Evolutionary conservation across 176 grass and related monocot species (phyloP).

Genomic region (Saccharum spontaneum): DNA sequence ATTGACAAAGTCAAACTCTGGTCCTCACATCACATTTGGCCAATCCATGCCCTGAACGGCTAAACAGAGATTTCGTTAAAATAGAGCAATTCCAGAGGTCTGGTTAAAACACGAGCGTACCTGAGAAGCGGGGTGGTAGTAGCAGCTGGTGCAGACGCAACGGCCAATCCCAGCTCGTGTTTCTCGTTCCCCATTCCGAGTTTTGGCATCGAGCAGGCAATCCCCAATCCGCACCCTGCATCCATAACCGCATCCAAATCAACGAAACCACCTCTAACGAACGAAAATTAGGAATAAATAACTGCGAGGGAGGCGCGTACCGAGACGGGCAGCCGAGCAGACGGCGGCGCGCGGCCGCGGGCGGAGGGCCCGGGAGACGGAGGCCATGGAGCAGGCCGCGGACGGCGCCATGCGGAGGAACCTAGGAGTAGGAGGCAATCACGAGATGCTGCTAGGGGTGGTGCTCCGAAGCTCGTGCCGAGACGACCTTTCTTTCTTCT

Average conservation of each 20-base stretch:
- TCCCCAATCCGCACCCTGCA: conserved; percentile 32
- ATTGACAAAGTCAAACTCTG: conserved; percentile 22
- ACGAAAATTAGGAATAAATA: not conserved
- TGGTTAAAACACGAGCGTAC: conserved; percentile 23
- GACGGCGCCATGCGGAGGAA: conserved; percentile 13
- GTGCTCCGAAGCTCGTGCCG: not conserved
- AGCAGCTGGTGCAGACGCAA: conserved; percentile 27
- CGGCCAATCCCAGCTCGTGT: conserved; percentile 26
- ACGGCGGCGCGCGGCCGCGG: conserved; percentile 12
- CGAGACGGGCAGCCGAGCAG: not conserved
- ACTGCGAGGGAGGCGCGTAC: not conserved
- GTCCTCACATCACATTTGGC: not conserved
- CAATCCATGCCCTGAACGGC: not conserved
- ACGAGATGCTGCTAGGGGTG: not conserved
- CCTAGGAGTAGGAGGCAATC: not conserved
- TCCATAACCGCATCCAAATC: not conserved
- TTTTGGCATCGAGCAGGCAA: conserved; percentile 33
- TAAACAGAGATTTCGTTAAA: not conserved
- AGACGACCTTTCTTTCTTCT: no score
- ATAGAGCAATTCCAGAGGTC: not conserved
- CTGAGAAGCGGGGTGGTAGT: conserved; percentile 39
- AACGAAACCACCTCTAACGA: conserved; percentile 5
- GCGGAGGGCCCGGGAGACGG: conserved; percentile 68
- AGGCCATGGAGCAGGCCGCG: conserved; percentile 52
- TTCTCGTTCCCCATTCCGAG: conserved; percentile 21